Percentiles rank a stretch among this genome's conserved stretches.
phyloP scores from a whole-genome alignment of 2,329 filamentous ascomycete genomes.

The Clathrospora elynae region DNA sequence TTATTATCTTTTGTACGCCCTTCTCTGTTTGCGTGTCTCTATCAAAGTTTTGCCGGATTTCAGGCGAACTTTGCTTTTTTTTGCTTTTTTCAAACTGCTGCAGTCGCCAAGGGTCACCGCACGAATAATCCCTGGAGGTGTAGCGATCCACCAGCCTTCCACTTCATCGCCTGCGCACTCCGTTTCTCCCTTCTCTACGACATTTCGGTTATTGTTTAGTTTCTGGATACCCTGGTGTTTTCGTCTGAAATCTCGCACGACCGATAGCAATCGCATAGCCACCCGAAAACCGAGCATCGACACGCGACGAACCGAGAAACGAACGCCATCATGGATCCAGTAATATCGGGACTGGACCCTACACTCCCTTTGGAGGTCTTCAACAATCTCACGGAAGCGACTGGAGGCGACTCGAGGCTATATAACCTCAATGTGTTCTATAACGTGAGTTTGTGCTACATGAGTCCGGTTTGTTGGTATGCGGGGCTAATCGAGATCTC shows the following conservation, averaged over 20 bases:
- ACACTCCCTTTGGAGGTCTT: slow-evolving; percentile 43
- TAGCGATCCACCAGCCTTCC: slow-evolving; percentile 25
- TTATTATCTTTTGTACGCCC: slow-evolving; percentile 4
- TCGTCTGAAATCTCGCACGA: too few species aligned
- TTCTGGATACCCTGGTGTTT: not conserved
- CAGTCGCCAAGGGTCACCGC: slow-evolving; percentile 30
- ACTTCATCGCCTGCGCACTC: slow-evolving; percentile 26
- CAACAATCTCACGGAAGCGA: slow-evolving; percentile 64
- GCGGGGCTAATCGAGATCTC: slow-evolving; percentile 32
- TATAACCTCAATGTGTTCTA: slow-evolving; percentile 86
- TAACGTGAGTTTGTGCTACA: slow-evolving; percentile 59
- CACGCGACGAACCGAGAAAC: not conserved
- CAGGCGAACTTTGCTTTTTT: slow-evolving; percentile 20
- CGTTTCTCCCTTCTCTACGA: slow-evolving; percentile 28
- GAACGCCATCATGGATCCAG: slow-evolving; percentile 36
- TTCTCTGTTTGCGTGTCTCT: slow-evolving; percentile 3
- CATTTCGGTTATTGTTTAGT: slow-evolving; percentile 4
- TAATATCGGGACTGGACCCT: slow-evolving; percentile 32
- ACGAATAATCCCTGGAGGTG: slow-evolving; percentile 30
- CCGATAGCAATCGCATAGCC: too few species aligned
- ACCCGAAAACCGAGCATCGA: too few species aligned
- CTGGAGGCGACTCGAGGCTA: slow-evolving; percentile 68
- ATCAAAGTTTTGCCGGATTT: slow-evolving; percentile 5
- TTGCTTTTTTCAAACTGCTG: slow-evolving; percentile 14
- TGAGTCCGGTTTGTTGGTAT: slow-evolving; percentile 16